Conservation (phyloP, 345 rosid genomes). For the Arabidopsis thaliana region TAIR10.1 NC_003071.7:13370501-13371000, state of each 20-base stretch:
- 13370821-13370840: slow-evolving; percentile 30
- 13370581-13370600: background rate
- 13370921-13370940: background rate
- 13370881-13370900: background rate
- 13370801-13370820: slow-evolving; percentile 38
- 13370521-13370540: slow-evolving; percentile 77
- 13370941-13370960: slow-evolving; percentile 15
- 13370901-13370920: background rate
- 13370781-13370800: slow-evolving; percentile 75
- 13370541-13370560: slow-evolving; percentile 76
- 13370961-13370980: background rate
- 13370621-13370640: slow-evolving; percentile 23
- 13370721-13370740: slow-evolving; percentile 59
- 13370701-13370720: slow-evolving; percentile 72
- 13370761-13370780: slow-evolving; percentile 77
- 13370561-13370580: slow-evolving; percentile 63
- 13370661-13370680: slow-evolving; percentile 75
- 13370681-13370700: slow-evolving; percentile 92
- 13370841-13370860: slow-evolving; percentile 21
- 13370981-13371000: background rate
- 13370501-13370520: slow-evolving; percentile 81
- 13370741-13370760: slow-evolving; percentile 60
- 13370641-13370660: slow-evolving; percentile 63
- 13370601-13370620: background rate
- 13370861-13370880: background rate